Evolutionary conservation across 2,329 filamentous ascomycete genomes (phyloP), one percentile per base, ranked within the genome.

Genomic region (Aureobasidium sp.): DNA sequence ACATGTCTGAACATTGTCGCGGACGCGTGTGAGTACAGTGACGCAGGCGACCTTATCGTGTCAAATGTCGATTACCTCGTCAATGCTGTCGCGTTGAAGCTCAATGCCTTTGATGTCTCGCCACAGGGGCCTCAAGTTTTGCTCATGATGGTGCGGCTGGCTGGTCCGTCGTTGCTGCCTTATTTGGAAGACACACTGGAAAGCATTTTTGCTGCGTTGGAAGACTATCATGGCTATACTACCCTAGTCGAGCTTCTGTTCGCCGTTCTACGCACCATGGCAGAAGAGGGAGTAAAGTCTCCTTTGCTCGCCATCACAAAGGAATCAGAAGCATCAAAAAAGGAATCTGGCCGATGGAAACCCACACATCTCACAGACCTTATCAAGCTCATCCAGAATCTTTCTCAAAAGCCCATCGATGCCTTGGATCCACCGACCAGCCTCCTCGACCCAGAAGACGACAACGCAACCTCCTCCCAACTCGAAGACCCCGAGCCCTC

Each of bases 51-150:
- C 17, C 78, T 99, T 66, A 87, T 99, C 42, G 84, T 97, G 31
- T 86, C 89, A 58, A 99, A 99, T 64, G 92, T 91, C 17, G 94
- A 99, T 74, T 99, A 99, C 72, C 89, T 99, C 75, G 87, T 97
- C 64, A 97, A 97, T 70, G 90, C 94, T 0, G 85, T 99, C 17
- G 90, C 90, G 0, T 76, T 97, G 64, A 89, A 91, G 65, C 82
- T 99, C 8, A 97, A 96, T 68, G 90, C 90, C 0, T 90, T 97
- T 66, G 91, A 97, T 66, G 87, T 97, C 58, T 93, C 91, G 0
- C 92, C 93, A 1, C 89, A 96, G 65, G 91, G 91, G 3, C 91
- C 92, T 2, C 89, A 93, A 67, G 94, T 97, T 1, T 76, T 99
- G 53, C 82, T 88, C 7, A 97, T 99, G 92, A 95, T 97, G 89